Percentiles rank a stretch among this genome's conserved stretches.
Evolutionary conservation across 805 yeast species (phyloP).

Genomic region (Maudiozyma barnettii): DNA sequence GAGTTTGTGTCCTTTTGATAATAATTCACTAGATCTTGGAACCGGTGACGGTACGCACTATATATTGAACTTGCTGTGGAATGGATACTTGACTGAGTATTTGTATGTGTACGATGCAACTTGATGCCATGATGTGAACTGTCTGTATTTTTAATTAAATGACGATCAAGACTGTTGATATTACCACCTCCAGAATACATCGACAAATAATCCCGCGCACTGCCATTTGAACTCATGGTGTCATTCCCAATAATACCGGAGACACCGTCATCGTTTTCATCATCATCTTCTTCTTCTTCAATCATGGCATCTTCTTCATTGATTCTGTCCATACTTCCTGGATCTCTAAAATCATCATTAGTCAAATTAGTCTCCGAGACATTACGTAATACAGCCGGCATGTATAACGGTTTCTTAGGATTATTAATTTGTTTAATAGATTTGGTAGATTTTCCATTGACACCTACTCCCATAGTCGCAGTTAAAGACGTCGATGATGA

Average conservation of each 20-base stretch:
- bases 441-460: not conserved
- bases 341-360: conserved; percentile 26
- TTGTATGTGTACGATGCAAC: not conserved
- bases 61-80: conserved; percentile 16
- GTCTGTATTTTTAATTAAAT: not conserved
- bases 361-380: conserved; percentile 36
- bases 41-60: conserved; percentile 1
- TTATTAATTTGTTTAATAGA: conserved; percentile 59
- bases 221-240: not conserved
- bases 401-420: conserved; percentile 77
- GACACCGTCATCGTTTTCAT: not conserved
- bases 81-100: conserved; percentile 16
- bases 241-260: not conserved
- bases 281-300: not conserved
- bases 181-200: not conserved
- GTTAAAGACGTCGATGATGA: not conserved
- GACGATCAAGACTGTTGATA: not conserved
- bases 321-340: not conserved
- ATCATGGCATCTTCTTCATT: not conserved
- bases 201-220: not conserved
- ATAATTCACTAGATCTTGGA: not conserved
- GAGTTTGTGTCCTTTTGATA: not conserved
- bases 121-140: too few relatives aligned
- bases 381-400: conserved; percentile 78
- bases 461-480: not conserved